Evolutionary conservation across 2,329 filamentous ascomycete species (phyloP), one percentile per base, ranked within the genome.

Genomic region (Bipolaris bicolor): DNA sequence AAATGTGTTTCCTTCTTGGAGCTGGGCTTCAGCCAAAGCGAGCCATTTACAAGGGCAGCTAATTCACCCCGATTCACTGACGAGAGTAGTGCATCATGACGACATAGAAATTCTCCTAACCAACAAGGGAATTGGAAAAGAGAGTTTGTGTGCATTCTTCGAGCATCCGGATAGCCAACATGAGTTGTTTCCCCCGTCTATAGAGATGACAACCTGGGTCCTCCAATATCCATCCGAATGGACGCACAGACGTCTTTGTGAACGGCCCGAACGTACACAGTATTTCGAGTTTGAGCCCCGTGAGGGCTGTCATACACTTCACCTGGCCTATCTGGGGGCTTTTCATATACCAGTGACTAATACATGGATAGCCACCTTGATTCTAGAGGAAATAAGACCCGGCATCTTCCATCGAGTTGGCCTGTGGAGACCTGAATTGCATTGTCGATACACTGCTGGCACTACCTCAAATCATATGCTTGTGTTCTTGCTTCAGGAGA

Each of bases 291-390:
- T 11, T 7, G 4, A 10, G 20, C 45, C 33, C 1, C 9, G 11
- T 7, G 45, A 34, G 3, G n/a, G 13, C 6, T 48, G 45, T 4
- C 7, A 11, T 24, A 3, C 44, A n/a, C 11, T 34, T 22, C 18
- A 34, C 9, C 5, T 48, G 3, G 45, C 33, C 13, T 48, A 34
- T 16, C 7, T 37, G 33, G 13, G 18, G 10, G 10, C 11, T 15
- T 1, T 1, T 10, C 10, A 0, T 15, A 2, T 1, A 26, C 3
- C 7, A 9, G 3, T 2, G 7, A 2, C 2, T 1, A 3, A 26
- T 26, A 1, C 9, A 26, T 7, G 1, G 11, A 22, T 15, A 5
- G 1, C 1, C 3, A 29, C 29, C 18, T 9, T 47, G 10, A 22
- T 34, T 7, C 3, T 47, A 4, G 31, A 48, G 7, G 45, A 48